phyloP scores from a whole-genome alignment of 1,284 basidiomycete genomes.

The Trichosporon coremiiforme region DNA sequence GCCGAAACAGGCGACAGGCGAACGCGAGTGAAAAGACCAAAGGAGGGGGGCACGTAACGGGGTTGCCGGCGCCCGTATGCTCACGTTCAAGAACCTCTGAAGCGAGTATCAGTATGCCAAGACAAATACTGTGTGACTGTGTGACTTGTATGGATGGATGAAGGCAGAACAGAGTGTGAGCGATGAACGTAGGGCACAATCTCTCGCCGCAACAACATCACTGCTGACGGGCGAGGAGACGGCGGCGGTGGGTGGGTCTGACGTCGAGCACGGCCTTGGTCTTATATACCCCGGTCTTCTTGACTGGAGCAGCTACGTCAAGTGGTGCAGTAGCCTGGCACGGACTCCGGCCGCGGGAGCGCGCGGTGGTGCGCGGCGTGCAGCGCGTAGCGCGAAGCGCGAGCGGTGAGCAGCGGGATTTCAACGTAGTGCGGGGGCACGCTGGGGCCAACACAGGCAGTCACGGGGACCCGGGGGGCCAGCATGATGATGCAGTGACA shows the following conservation, averaged over 20 bases:
- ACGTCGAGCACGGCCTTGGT: background rate
- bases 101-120: background rate
- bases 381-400: too few relatives aligned
- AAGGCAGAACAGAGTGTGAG: background rate
- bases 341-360: constrained; percentile 5
- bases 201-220: background rate
- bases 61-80: background rate
- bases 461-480: constrained; percentile 7
- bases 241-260: background rate
- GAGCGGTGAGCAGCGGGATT: background rate
- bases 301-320: background rate
- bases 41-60: background rate
- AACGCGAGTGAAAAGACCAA: background rate
- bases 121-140: background rate
- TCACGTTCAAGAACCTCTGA: background rate
- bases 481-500: too few relatives aligned
- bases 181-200: background rate
- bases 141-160: background rate
- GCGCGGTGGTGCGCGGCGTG: background rate
- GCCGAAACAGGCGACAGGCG: constrained; percentile 4
- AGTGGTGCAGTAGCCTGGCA: background rate
- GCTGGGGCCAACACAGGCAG: background rate
- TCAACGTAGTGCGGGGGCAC: background rate
- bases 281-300: background rate
- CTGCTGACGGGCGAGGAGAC: background rate